These are phyloP conservation scores for Rhynchosporium agropyri DNA, from an alignment of 2,329 filamentous ascomycete species.

Conservation along the genomic window DNA sequence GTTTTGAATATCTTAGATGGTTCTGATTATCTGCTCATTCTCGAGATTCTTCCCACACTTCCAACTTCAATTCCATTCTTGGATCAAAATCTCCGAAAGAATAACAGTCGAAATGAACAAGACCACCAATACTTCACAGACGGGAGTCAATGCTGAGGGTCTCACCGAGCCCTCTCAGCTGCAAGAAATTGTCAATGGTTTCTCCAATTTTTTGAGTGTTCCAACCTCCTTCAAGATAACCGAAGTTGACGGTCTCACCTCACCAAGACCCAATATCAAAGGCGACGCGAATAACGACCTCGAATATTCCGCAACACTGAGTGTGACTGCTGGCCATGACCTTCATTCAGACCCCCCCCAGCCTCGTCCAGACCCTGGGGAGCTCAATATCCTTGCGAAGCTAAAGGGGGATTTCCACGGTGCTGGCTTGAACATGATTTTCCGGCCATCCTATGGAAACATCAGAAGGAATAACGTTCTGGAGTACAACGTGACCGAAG, in stretches of 20 bases:
- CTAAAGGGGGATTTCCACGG: constrained; percentile 42
- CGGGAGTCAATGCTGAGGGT: constrained; percentile 4
- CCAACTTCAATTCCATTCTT: no score
- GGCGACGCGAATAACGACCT: not conserved
- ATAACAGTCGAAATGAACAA: no score
- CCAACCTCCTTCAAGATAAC: constrained; percentile 13
- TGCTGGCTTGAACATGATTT: constrained; percentile 46
- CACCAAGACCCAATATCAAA: constrained; percentile 8
- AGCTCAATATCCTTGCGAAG: constrained; percentile 13
- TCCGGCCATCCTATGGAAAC: constrained; percentile 41
- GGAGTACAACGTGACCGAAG: constrained; percentile 46
- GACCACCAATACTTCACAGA: not conserved
- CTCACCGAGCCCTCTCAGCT: constrained; percentile 2
- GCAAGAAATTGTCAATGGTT: constrained; percentile 3
- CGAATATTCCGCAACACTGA: no score
- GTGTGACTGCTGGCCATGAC: no score
- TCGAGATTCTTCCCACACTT: no score
- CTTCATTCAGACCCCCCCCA: no score
- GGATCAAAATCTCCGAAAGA: no score
- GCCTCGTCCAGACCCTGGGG: not conserved
- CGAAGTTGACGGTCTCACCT: constrained; percentile 12
- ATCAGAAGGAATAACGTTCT: constrained; percentile 41
- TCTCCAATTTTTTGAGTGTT: constrained; percentile 6
- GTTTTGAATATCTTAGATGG: no score
- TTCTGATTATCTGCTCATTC: no score